Conservation (phyloP, 345 rosid genomes). For the Eucalyptus coolabah region DNA sequence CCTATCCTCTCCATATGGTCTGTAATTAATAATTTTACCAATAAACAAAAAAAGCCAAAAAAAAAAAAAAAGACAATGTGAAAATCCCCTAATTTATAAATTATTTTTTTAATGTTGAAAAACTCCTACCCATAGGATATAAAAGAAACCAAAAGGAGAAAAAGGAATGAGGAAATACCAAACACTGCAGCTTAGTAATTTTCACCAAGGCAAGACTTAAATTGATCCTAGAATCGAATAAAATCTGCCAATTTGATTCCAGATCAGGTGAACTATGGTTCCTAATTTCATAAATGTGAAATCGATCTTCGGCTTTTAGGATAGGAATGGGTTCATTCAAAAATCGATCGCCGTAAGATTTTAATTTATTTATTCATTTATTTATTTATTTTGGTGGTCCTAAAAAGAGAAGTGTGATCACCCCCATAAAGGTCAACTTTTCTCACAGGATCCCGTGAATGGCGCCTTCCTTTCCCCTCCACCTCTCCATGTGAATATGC, state of each 20-base stretch:
- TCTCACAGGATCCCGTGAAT: neutral
- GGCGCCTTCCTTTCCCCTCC: neutral
- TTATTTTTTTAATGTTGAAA: neutral
- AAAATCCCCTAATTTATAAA: neutral
- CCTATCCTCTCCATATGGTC: neutral
- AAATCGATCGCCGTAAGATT: neutral
- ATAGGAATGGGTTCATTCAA: too few species aligned
- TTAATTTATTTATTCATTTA: neutral
- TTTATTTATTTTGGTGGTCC: neutral
- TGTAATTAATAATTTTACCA: neutral
- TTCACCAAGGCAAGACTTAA: accelerated
- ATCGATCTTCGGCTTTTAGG: too few species aligned
- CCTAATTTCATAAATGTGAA: neutral
- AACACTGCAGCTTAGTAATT: too few species aligned
- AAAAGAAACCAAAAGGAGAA: neutral
- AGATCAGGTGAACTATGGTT: too few species aligned
- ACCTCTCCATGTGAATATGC: neutral
- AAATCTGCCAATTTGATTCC: accelerated
- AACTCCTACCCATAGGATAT: neutral
- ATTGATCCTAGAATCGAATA: accelerated
- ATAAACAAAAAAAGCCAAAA: too few species aligned
- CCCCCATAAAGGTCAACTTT: neutral
- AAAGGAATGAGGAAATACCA: too few species aligned
- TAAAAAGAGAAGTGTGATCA: neutral
- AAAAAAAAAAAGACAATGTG: neutral